Percentiles rank a stretch among this genome's conserved stretches.
These are phyloP conservation scores for Xylariales sp. DNA, from an alignment of 2,329 filamentous ascomycete species.

Conservation along the genomic window DNA sequence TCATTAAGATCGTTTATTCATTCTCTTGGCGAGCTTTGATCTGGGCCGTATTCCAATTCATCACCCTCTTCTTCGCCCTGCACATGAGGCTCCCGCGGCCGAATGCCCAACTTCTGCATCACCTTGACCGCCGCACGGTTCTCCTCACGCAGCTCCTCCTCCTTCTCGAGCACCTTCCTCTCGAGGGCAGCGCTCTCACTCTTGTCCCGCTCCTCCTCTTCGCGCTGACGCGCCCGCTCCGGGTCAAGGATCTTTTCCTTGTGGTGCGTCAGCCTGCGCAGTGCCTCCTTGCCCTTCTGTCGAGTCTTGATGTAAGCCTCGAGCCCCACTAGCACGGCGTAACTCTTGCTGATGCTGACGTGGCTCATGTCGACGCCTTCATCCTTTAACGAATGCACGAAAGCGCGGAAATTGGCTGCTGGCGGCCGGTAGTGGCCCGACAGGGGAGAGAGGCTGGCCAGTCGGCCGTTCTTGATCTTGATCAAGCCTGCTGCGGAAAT, in stretches of 20 bases:
- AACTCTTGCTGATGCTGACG: constrained; percentile 75
- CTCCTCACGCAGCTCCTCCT: constrained; percentile 26
- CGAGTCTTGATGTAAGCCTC: constrained; percentile 74
- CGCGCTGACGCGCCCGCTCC: constrained; percentile 49
- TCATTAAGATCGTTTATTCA: too few species aligned
- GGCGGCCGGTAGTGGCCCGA: constrained; percentile 85
- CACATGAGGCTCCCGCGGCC: constrained; percentile 16
- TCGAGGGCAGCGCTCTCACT: constrained; percentile 55
- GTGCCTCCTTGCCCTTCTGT: constrained; percentile 54
- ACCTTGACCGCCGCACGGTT: constrained; percentile 35
- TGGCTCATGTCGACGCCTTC: constrained; percentile 74
- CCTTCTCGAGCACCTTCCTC: constrained; percentile 35
- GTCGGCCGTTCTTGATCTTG: constrained; percentile 74
- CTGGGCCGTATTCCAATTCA: too few species aligned
- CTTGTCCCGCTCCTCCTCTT: constrained; percentile 58
- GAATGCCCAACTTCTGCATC: constrained; percentile 35
- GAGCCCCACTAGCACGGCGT: constrained; percentile 76
- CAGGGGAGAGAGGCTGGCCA: constrained; percentile 67
- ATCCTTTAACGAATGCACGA: constrained; percentile 68
- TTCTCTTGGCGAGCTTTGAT: too few species aligned
- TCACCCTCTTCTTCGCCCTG: background rate
- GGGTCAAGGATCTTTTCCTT: constrained; percentile 59
- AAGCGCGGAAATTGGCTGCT: constrained; percentile 76
- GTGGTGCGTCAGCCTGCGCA: constrained; percentile 44
- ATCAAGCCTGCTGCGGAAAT: constrained; percentile 82